Percentiles rank a stretch among this genome's conserved stretches.
Evolutionary conservation across 1,139 yeast species (phyloP).

Genomic region (Geotrichum cucujoidarum): DNA sequence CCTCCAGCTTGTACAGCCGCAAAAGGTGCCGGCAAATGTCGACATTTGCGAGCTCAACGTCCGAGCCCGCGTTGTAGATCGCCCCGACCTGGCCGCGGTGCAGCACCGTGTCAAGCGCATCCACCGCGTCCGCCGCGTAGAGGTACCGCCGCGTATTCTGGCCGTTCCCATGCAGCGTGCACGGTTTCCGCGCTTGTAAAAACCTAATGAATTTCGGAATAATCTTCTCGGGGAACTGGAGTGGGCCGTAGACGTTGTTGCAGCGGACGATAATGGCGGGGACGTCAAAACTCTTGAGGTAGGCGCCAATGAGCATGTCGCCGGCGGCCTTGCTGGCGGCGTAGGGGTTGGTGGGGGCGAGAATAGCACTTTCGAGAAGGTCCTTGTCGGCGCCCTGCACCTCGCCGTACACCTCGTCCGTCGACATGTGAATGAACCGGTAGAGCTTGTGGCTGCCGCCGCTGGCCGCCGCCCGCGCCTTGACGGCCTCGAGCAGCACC

Average conservation of each 20-base stretch:
- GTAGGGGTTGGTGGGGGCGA: constrained; percentile 56
- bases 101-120: constrained; percentile 42
- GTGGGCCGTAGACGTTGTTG: constrained; percentile 54
- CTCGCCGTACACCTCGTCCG: constrained; percentile 61
- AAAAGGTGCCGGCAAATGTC: constrained; percentile 34
- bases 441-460: background rate
- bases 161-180: constrained; percentile 49
- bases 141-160: constrained; percentile 45
- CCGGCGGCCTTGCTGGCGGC: constrained; percentile 57
- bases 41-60: constrained; percentile 43
- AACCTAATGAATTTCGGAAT: constrained; percentile 43
- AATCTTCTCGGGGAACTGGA: constrained; percentile 55
- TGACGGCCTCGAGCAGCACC: constrained; percentile 45
- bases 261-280: constrained; percentile 47
- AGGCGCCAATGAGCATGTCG: constrained; percentile 49
- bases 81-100: constrained; percentile 36
- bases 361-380: constrained; percentile 38
- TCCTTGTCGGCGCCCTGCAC: constrained; percentile 31
- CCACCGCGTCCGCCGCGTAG: constrained; percentile 47
- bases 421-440: constrained; percentile 49
- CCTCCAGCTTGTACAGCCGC: constrained; percentile 29
- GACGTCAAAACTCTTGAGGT: constrained; percentile 43
- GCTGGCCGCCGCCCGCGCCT: constrained; percentile 21
- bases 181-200: constrained; percentile 32
- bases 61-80: constrained; percentile 49